Percentiles rank a stretch among this genome's conserved stretches.
Evolutionary conservation across 2,329 filamentous ascomycete species (phyloP).

Genomic region (Blastomyces silverae): DNA sequence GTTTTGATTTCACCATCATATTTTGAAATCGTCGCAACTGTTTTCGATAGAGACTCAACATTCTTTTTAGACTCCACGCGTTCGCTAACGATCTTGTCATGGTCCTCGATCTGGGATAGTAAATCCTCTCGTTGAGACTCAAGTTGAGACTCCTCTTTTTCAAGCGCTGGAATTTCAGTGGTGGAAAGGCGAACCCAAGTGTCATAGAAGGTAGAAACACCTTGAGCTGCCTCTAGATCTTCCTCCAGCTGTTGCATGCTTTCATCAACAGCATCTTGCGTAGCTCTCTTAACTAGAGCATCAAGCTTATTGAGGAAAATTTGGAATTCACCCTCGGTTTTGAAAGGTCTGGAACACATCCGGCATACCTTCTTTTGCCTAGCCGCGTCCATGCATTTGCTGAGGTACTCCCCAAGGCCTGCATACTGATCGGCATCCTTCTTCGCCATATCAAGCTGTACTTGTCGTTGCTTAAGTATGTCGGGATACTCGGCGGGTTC

Average conservation of each 20-base stretch:
- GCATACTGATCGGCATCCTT: constrained; percentile 63
- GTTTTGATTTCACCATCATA: constrained; percentile 64
- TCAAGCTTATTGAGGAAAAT: constrained; percentile 60
- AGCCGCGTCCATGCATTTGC: constrained; percentile 58
- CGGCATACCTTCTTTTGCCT: constrained; percentile 65
- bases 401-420: constrained; percentile 64
- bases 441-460: constrained; percentile 46
- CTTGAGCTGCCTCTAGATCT: constrained; percentile 56
- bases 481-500: constrained; percentile 48
- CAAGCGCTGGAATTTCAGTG: constrained; percentile 62
- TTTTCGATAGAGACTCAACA: constrained; percentile 67
- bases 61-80: constrained; percentile 61
- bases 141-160: constrained; percentile 55
- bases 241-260: constrained; percentile 57
- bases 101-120: constrained; percentile 57
- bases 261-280: constrained; percentile 54
- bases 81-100: constrained; percentile 60
- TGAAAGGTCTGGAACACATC: constrained; percentile 66
- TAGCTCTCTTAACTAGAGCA: constrained; percentile 44
- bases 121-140: constrained; percentile 57
- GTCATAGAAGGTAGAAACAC: constrained; percentile 63
- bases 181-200: constrained; percentile 61
- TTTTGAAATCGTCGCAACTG: constrained; percentile 67
- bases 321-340: constrained; percentile 54
- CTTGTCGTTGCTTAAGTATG: constrained; percentile 47